Percentiles rank a stretch among this genome's conserved stretches.
These are phyloP conservation scores for Penicillium arizonense DNA, from an alignment of 495 filamentous ascomycete genomes.

Conservation along the genomic window DNA sequence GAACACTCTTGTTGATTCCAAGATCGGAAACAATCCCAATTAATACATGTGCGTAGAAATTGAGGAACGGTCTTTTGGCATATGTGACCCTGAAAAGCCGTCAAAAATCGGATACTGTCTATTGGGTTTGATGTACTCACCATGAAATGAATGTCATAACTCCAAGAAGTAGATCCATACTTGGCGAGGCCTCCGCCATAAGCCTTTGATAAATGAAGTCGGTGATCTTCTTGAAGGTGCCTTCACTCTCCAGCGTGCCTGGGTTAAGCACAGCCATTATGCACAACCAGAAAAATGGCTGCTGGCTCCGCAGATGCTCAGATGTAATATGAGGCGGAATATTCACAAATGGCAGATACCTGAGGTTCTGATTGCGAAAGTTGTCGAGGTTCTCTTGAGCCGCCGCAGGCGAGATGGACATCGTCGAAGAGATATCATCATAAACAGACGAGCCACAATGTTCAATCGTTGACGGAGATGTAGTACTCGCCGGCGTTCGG, in stretches of 20 bases:
- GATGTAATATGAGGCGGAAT: constrained; percentile 45
- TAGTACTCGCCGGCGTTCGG: constrained; percentile 5
- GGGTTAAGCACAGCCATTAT: constrained; percentile 47
- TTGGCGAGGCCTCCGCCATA: constrained; percentile 47
- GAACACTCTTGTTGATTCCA: constrained; percentile 48
- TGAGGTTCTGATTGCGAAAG: constrained; percentile 43
- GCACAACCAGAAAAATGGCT: constrained; percentile 54
- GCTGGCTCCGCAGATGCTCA: constrained; percentile 39
- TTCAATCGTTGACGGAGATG: constrained; percentile 15
- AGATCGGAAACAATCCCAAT: constrained; percentile 53
- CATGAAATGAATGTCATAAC: constrained; percentile 48
- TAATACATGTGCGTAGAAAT: constrained; percentile 47
- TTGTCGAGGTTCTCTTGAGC: constrained; percentile 37
- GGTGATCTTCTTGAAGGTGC: constrained; percentile 36
- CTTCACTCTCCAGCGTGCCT: constrained; percentile 31
- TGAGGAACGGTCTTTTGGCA: constrained; percentile 25
- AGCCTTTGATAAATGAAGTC: constrained; percentile 45
- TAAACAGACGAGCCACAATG: neutral
- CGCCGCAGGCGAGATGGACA: constrained; percentile 26
- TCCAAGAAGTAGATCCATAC: constrained; percentile 55
- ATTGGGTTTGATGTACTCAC: constrained; percentile 18
- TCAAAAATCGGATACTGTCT: neutral
- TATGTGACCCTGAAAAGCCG: constrained; percentile 14
- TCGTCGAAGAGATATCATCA: constrained; percentile 9
- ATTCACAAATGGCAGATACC: constrained; percentile 43